Evolutionary conservation across 164 flowering plant genomes (phyloP).

Genomic region (Brasenia schreberi): DNA sequence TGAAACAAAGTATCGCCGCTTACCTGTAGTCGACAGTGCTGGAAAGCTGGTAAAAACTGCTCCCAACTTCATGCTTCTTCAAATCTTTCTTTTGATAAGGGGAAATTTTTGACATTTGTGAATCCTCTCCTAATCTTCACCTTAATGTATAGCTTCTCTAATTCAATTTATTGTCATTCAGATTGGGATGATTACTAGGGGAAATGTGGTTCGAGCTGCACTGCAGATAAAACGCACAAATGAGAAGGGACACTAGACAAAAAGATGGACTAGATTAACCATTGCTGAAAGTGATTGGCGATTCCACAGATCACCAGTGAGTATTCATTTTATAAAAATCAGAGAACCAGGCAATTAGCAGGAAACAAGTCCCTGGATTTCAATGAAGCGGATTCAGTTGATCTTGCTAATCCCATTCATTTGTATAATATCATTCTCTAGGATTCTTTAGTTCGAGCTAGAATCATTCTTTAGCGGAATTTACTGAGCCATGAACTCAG

Average conservation of each 20-base stretch:
- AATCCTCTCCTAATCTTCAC: neutral
- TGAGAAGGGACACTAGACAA: slow-evolving; percentile 13
- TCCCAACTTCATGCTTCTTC: neutral
- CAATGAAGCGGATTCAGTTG: neutral
- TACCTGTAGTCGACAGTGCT: slow-evolving; percentile 76
- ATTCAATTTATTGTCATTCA: slow-evolving; percentile 6
- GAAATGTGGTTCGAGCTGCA: slow-evolving; percentile 84
- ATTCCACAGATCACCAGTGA: neutral
- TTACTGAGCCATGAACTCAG: neutral
- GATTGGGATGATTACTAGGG: slow-evolving; percentile 91
- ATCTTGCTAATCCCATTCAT: neutral
- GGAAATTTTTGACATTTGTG: too few relatives aligned
- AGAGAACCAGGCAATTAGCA: neutral
- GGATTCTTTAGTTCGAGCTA: neutral
- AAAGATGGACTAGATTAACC: neutral
- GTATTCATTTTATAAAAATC: neutral
- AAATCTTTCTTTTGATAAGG: neutral
- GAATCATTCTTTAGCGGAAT: neutral
- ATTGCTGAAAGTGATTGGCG: neutral
- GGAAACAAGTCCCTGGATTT: neutral
- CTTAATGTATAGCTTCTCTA: too few relatives aligned
- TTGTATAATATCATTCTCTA: neutral
- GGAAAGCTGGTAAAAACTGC: slow-evolving; percentile 68
- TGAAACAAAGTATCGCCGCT: slow-evolving; percentile 81
- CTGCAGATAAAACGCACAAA: slow-evolving; percentile 48